A percentile compares a stretch with the other conserved stretches of the same genome.
phyloP scores from a whole-genome alignment of 2,329 filamentous ascomycete species.

The Trichophyton schoenleinii region DNA sequence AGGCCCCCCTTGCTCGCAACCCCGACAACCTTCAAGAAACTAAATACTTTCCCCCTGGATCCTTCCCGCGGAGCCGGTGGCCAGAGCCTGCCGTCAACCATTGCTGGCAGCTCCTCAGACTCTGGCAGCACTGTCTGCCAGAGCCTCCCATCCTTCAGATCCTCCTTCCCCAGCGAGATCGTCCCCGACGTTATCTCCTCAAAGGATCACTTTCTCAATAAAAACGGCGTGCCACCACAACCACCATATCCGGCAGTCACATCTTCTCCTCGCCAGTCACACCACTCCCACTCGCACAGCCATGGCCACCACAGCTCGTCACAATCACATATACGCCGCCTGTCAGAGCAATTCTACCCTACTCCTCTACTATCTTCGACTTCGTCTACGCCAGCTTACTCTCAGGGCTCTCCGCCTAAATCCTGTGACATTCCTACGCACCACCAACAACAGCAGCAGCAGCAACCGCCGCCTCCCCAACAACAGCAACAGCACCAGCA shows the following conservation, averaged over 20 bases:
- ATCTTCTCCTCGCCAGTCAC: conserved; percentile 15
- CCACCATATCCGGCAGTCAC: background rate
- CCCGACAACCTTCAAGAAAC: background rate
- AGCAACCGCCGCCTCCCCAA: too few relatives aligned
- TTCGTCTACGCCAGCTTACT: background rate
- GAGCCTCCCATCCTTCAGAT: conserved; percentile 31
- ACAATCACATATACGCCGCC: conserved; percentile 14
- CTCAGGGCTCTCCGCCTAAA: background rate
- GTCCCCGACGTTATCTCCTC: conserved; percentile 14
- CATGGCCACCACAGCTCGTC: conserved; percentile 14
- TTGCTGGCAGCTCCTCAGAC: conserved; percentile 24
- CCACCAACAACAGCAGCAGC: background rate
- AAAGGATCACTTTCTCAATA: conserved; percentile 15
- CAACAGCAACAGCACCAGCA: too few relatives aligned
- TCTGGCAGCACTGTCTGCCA: conserved; percentile 23
- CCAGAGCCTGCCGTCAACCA: conserved; percentile 26
- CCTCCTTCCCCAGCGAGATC: conserved; percentile 23
- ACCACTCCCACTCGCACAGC: conserved; percentile 19
- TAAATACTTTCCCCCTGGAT: background rate
- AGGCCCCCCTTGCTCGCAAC: background rate
- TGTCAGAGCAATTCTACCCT: conserved; percentile 20
- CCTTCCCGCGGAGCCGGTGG: background rate
- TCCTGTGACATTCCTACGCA: conserved; percentile 11
- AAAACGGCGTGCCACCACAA: conserved; percentile 16
- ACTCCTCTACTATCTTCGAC: conserved; percentile 7